Evolutionary conservation across 345 rosid species (phyloP).

Genomic region (Pistacia integerrima): DNA sequence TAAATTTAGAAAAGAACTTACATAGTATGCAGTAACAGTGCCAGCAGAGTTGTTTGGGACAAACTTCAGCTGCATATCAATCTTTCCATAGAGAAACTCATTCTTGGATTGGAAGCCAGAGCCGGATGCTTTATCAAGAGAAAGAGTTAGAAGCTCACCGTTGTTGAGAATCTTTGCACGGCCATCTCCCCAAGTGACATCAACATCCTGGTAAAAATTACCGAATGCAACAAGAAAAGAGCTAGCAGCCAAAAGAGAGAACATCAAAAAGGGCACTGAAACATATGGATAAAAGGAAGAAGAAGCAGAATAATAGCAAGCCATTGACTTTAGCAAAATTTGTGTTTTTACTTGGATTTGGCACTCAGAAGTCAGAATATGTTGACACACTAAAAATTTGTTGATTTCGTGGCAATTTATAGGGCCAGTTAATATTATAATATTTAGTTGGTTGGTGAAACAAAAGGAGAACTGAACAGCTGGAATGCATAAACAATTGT

Average conservation of each 20-base stretch:
- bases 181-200: conserved; percentile 28
- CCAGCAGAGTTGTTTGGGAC: conserved; percentile 51
- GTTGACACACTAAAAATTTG: background rate
- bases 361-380: background rate
- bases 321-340: conserved; percentile 6
- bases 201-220: conserved; percentile 14
- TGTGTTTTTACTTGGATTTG: conserved; percentile 2
- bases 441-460: conserved; percentile 9
- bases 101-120: conserved; percentile 42
- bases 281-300: background rate
- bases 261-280: background rate
- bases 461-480: conserved; percentile 16
- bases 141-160: conserved; percentile 30
- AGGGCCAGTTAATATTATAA: conserved; percentile 7
- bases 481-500: conserved; percentile 18
- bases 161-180: conserved; percentile 33
- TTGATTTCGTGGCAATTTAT: conserved; percentile 1
- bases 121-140: conserved; percentile 36
- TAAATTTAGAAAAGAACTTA: background rate
- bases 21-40: conserved; percentile 46
- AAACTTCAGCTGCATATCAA: conserved; percentile 43
- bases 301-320: background rate
- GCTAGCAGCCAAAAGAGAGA: background rate
- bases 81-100: conserved; percentile 35
- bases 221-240: conserved; percentile 15